Evolutionary conservation across 1,139 yeast genomes (phyloP).

Genomic region (Scheffersomyces titani): DNA sequence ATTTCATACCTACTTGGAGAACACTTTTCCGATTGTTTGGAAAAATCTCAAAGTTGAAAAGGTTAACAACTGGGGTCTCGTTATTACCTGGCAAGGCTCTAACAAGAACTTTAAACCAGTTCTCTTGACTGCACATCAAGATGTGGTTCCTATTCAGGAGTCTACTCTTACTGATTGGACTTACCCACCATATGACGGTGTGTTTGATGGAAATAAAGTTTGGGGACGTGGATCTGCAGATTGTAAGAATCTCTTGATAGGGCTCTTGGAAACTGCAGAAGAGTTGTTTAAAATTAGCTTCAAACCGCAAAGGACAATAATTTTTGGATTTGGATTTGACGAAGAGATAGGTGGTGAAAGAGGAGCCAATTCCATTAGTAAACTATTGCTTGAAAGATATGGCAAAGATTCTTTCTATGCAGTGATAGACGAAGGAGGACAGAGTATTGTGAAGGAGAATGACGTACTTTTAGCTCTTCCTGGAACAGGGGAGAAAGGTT

Average conservation of each 20-base stretch:
- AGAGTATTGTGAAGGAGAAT: slow-evolving; percentile 7
- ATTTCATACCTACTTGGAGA: slow-evolving; percentile 7
- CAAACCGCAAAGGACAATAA: slow-evolving; percentile 12
- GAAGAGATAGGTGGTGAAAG: slow-evolving; percentile 16
- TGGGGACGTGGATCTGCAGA: slow-evolving; percentile 20
- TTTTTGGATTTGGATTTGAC: slow-evolving; percentile 18
- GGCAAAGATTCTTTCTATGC: slow-evolving; percentile 15
- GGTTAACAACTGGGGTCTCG: slow-evolving; percentile 10
- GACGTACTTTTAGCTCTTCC: slow-evolving; percentile 12
- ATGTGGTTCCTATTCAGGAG: slow-evolving; percentile 11
- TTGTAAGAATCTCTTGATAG: slow-evolving; percentile 17
- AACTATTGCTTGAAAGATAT: slow-evolving; percentile 11
- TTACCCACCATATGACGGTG: slow-evolving; percentile 8
- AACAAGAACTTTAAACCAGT: slow-evolving; percentile 5
- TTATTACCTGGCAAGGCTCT: slow-evolving; percentile 8
- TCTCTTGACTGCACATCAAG: slow-evolving; percentile 11
- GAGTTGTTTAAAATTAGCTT: slow-evolving; percentile 9
- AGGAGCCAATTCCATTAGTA: slow-evolving; percentile 13
- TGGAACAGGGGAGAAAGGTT: slow-evolving; percentile 18
- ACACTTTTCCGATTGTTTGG: slow-evolving; percentile 7
- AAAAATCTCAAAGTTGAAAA: slow-evolving; percentile 5
- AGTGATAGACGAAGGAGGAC: slow-evolving; percentile 18
- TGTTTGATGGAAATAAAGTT: slow-evolving; percentile 13
- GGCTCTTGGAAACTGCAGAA: slow-evolving; percentile 16
- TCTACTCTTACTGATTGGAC: slow-evolving; percentile 7